Evolutionary conservation across 2,329 filamentous ascomycete species (phyloP), one percentile per base, ranked within the genome.

Genomic region (Microcyclospora tardicrescens): DNA sequence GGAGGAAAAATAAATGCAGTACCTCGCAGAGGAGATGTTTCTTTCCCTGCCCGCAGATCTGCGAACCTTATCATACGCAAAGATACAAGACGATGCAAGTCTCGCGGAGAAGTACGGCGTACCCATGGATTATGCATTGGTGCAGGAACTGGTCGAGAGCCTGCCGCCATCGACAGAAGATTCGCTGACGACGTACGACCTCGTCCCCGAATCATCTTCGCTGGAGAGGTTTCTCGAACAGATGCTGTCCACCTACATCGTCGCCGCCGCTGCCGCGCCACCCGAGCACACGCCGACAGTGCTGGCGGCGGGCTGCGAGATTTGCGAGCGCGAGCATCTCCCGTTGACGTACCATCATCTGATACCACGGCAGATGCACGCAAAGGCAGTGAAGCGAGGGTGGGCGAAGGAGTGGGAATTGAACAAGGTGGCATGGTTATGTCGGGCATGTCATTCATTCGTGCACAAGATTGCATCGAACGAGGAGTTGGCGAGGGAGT

Each of bases 401-500:
- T 93, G 84, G 84, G 82, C 87, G 63, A 71, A 72, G 3, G 74
- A 77, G 45, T 81, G 83, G 58, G 73, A 77, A 61, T 58, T 93
- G 42, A 76, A 83, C 52, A 85, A 77, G 55, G 85, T 91, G 14
- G 84, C 85, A 10, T 93, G 84, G 84, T 61, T 93, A 48, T 93
- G 85, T 60, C 69, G 84, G 36, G 81, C 84, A 2, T 93, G 85
- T 53, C 85, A 93, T 64, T 75, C 72, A 32, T 86, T 84, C 56
- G 83, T 93, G 56, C 85, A 93, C 64, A 65, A 75, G 30, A 73
- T 86, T 54, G 79, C 75, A 28, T 68, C 63, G 4, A 84, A 91
- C 55, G 84, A 93, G 67, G 82, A 82, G 48, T 62, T 93, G 48
- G 85, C 84, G 11, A 68, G 72, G 49, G 64, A 78, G 38, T 85